Conservation (phyloP, 352 stramenopile genomes). For the Pythium phragmitis region DNA sequence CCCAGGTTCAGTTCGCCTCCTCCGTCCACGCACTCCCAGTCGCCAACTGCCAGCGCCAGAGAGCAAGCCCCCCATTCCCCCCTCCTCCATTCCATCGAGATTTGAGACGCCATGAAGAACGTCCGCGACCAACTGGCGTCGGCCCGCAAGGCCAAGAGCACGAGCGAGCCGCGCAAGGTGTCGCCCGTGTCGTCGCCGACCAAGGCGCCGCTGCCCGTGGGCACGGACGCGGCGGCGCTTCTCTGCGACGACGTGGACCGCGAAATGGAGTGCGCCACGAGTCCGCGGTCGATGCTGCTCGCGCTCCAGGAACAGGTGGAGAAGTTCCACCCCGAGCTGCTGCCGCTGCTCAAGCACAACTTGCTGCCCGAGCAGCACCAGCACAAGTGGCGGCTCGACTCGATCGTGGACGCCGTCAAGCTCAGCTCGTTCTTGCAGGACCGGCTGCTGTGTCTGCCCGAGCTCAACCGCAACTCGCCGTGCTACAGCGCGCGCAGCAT, state of each 20-base stretch:
- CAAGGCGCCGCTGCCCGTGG: background rate
- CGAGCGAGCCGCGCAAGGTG: constrained; percentile 22
- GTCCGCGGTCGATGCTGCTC: constrained; percentile 16
- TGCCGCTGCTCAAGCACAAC: constrained; percentile 51
- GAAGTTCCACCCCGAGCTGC: constrained; percentile 49
- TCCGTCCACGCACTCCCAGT: background rate
- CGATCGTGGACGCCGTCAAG: constrained; percentile 56
- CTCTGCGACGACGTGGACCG: constrained; percentile 28
- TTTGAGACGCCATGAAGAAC: constrained; percentile 20
- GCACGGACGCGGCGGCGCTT: background rate
- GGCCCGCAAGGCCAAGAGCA: constrained; percentile 21
- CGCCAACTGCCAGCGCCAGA: constrained; percentile 3
- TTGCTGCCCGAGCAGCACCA: constrained; percentile 33
- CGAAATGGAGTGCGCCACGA: constrained; percentile 26
- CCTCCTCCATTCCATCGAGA: background rate
- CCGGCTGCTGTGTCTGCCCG: constrained; percentile 65
- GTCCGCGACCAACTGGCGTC: constrained; percentile 16
- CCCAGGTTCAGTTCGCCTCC: no score
- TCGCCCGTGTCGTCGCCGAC: constrained; percentile 23
- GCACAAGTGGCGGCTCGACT: constrained; percentile 38
- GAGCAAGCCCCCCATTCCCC: background rate
- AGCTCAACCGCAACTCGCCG: constrained; percentile 77
- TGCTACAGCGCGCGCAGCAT: constrained; percentile 79
- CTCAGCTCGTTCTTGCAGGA: constrained; percentile 70
- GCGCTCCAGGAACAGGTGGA: constrained; percentile 48